Conservation (phyloP, 1,284 basidiomycete genomes). For the Apiotrichum brassicae region DNA sequence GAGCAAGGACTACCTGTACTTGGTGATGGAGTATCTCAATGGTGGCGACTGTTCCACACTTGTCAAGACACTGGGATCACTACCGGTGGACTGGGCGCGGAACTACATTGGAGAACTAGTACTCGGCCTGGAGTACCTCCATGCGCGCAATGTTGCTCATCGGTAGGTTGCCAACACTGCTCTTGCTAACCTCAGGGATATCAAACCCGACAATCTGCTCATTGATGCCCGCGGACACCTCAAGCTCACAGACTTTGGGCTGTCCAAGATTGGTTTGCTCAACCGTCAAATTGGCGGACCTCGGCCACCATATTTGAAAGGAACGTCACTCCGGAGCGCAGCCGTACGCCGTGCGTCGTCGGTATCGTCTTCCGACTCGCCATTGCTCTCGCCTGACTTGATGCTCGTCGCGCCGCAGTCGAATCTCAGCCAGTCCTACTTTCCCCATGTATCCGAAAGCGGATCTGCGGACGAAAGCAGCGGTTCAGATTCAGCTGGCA, state of each 20-base stretch:
- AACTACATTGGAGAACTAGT: constrained; percentile 96
- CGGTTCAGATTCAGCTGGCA: constrained; percentile 75
- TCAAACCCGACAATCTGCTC: constrained; percentile 96
- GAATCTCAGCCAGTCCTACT: constrained; percentile 63
- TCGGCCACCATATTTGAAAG: constrained; percentile 52
- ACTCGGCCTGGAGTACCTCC: constrained; percentile 89
- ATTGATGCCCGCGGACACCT: constrained; percentile 94
- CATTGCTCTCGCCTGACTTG: constrained; percentile 46
- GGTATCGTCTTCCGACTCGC: constrained; percentile 58
- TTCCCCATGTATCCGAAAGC: constrained; percentile 44
- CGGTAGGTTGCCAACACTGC: constrained; percentile 57
- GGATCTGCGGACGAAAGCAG: constrained; percentile 69
- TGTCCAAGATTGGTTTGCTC: constrained; percentile 92
- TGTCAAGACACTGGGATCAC: constrained; percentile 86
- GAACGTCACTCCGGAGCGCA: constrained; percentile 33
- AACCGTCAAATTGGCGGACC: constrained; percentile 83
- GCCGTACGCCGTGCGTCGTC: constrained; percentile 50
- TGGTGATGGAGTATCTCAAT: constrained; percentile 97
- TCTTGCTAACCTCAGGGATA: constrained; percentile 59
- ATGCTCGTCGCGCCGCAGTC: constrained; percentile 49
- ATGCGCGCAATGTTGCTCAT: constrained; percentile 90
- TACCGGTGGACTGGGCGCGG: constrained; percentile 94
- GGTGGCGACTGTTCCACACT: constrained; percentile 96
- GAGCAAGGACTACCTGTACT: constrained; percentile 88
- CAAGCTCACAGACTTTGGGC: constrained; percentile 95